Base-by-base conservation (phyloP, 305 asterid genomes). In the Caryopteris hybrid region DNA sequence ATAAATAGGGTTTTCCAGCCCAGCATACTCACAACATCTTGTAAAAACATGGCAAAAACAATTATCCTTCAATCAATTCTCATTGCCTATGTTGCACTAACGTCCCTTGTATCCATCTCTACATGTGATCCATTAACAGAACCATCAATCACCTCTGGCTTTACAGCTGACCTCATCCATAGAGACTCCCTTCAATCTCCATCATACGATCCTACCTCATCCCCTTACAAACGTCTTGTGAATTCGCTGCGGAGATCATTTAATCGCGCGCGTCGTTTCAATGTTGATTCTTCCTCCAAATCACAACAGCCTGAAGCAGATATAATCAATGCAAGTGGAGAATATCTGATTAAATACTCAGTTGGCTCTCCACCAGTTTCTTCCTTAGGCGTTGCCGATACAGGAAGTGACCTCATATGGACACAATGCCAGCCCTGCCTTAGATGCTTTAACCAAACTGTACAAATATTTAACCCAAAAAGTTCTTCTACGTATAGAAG, bases 371-470 rank as follows among this genome's bases (percentile, higher is more conserved):
- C 91, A 6, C 76, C 83, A 0, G 34, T 76, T n/a, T 43, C 67
- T 11, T 38, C 76, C 11, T 5, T 78, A 17, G 84, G 68, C 36
- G 61, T 80, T 3, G 83, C 80, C 0, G 89, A 86, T 18, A 83
- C 91, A 0, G 89, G 85, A 4, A 85, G 87, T 17, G 85, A 81
- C 52, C 1, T 74, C 13, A 29, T 59, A 0, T 84, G 92, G 92
- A 84, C 84, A 1, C 86, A 84, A 36, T 86, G 89, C 76, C 20
- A 18, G 9, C 89, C 89, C 0, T 83, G 92, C 27, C 13, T 8
- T 16, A 1, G 36, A 0, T 83, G 88, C 54, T 76, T 71, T 53
- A 77, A 76, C 12, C 87, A 80, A 31, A 54, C 42, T 0, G 1
- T 57, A 6, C 75, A 74, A 0, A 0, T 82, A 1, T 86, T 82